Conservation (phyloP, 768 basidiomycete species). For the Termitomyces sp. region DNA sequence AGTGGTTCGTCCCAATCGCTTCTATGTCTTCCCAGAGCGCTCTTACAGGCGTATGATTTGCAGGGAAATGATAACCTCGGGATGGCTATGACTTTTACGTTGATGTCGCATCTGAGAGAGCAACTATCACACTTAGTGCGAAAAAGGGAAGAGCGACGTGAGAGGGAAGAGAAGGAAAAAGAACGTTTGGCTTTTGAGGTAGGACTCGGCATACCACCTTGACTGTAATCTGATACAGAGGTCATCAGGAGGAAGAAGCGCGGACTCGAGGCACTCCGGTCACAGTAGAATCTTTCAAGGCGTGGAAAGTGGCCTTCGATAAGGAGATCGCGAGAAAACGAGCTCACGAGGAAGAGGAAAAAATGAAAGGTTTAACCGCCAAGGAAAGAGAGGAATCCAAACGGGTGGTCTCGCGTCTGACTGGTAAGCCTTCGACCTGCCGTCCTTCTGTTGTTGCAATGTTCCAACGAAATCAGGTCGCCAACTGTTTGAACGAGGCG, state of each 20-base stretch:
- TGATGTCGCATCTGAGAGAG: slow-evolving; percentile 84
- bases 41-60: slow-evolving; percentile 7
- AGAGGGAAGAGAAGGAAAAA: slow-evolving; percentile 65
- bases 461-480: slow-evolving; percentile 55
- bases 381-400: slow-evolving; percentile 88
- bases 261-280: slow-evolving; percentile 91
- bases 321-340: slow-evolving; percentile 57
- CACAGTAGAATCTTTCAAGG: slow-evolving; percentile 73
- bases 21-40: neutral
- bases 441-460: neutral
- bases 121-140: slow-evolving; percentile 63
- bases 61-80: slow-evolving; percentile 85
- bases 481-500: slow-evolving; percentile 81
- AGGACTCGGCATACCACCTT: slow-evolving; percentile 3
- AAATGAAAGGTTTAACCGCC: slow-evolving; percentile 58
- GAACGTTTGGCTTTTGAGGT: slow-evolving; percentile 79
- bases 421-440: slow-evolving; percentile 46
- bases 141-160: slow-evolving; percentile 49
- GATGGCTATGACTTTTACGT: slow-evolving; percentile 98
- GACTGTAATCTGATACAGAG: neutral
- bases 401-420: slow-evolving; percentile 53
- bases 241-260: slow-evolving; percentile 74
- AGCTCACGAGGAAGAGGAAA: slow-evolving; percentile 72
- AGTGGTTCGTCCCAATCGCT: slow-evolving; percentile 40
- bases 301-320: slow-evolving; percentile 83